Evolutionary conservation across 1,139 yeast species (phyloP).

Genomic region (Lodderomyces jiufengensis): DNA sequence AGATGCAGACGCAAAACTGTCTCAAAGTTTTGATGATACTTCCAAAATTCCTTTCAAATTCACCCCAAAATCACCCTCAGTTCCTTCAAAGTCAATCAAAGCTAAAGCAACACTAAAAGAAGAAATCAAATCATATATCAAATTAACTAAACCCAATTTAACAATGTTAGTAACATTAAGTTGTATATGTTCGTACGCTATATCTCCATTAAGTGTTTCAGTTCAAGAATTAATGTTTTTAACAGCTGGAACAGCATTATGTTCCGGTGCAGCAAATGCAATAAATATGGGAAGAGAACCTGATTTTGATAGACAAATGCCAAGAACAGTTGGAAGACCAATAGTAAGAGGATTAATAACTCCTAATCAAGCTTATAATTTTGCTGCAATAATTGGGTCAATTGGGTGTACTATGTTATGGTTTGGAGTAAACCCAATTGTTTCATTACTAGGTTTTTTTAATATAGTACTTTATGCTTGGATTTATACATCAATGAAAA

Average conservation of each 20-base stretch:
- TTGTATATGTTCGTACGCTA: slow-evolving; percentile 89
- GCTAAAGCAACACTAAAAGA: slow-evolving; percentile 23
- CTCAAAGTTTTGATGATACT: slow-evolving; percentile 16
- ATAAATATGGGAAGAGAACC: slow-evolving; percentile 98
- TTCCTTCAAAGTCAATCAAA: slow-evolving; percentile 12
- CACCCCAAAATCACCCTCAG: slow-evolving; percentile 16
- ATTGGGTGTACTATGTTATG: slow-evolving; percentile 68
- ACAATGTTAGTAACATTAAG: slow-evolving; percentile 86
- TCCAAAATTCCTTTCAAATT: slow-evolving; percentile 57
- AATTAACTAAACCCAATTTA: slow-evolving; percentile 83
- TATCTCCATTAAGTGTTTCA: slow-evolving; percentile 79
- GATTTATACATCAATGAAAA: slow-evolving; percentile 84
- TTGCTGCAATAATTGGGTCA: slow-evolving; percentile 72
- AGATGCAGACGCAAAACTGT: slow-evolving; percentile 29
- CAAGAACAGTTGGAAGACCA: slow-evolving; percentile 85
- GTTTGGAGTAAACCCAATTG: slow-evolving; percentile 82
- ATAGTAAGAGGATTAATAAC: slow-evolving; percentile 81
- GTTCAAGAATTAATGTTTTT: slow-evolving; percentile 65
- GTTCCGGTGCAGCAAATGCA: slow-evolving; percentile 95
- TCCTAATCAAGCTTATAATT: slow-evolving; percentile 70
- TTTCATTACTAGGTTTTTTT: slow-evolving; percentile 69
- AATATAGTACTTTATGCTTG: slow-evolving; percentile 85
- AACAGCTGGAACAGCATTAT: slow-evolving; percentile 79
- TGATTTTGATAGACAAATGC: slow-evolving; percentile 81
- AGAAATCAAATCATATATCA: slow-evolving; percentile 58